Base-by-base conservation (phyloP, 352 stramenopile species). In the Globisporangium alternatum region DNA sequence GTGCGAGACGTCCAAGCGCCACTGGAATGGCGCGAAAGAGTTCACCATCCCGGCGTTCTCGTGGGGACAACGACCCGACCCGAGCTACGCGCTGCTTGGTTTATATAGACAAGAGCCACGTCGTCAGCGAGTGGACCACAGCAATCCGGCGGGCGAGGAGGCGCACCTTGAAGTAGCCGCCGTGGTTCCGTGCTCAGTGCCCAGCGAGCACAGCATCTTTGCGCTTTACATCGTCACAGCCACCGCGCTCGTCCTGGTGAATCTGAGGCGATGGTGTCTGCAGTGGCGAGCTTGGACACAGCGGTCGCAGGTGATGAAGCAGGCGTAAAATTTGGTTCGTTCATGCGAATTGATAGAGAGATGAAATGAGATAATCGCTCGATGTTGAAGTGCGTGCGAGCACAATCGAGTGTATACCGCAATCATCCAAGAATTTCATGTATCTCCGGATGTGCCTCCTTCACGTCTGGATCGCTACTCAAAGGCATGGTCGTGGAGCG, bases 11-110 rank as follows among this genome's bases (percentile, higher is more conserved):
- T 21, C 30, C 2, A n/a, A 56, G 30, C 39, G 74, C 2, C 83
- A 90, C 61, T 33, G 48, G 7, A 35, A 55, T 1, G 54, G 53
- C n/a, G 19, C 57, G 5, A 60, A 66, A 22, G 85, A 94, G 76
- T 89, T 78, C 59, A 94, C 85, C 5, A 59, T 91, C 4, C 81
- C 85, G 5, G 66, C 85, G n/a, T 91, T 94, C 58, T 83, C 85
- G 41, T 94, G 85, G 85, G 80, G 83, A 5, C 82, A 91, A 72
- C 85, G 85, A 9, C 85, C 85, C 0, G 81, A 94, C 43, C 85
- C 85, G 48, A 90, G 79, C 77, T 93, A 93, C 60, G 75, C 72
- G 28, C 52, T 90, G 48, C 55, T 93, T 43, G n/a, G 56, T 7
- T 64, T 87, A 35, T 44, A 62, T 19, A 65, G 56, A 45, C 62